Evolutionary conservation across 352 stramenopile species (phyloP).

Genomic region (Phytophthora pisi): DNA sequence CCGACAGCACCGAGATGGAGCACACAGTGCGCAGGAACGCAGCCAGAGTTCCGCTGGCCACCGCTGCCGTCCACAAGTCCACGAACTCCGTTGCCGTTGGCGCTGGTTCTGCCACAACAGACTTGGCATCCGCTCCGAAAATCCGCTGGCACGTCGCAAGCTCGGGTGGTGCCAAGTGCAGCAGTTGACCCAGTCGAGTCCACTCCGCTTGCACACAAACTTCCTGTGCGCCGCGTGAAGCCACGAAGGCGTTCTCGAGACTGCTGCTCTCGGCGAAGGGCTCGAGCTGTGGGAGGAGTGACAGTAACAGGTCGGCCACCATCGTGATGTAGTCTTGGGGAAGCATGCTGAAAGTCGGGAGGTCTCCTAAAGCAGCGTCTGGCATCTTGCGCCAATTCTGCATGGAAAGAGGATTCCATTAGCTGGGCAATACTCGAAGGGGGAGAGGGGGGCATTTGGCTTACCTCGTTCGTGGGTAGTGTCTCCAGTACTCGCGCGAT

Average conservation of each 20-base stretch:
- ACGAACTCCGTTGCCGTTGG: slow-evolving; percentile 60
- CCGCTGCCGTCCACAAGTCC: slow-evolving; percentile 71
- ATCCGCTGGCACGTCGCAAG: slow-evolving; percentile 53
- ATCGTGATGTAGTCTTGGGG: slow-evolving; percentile 88
- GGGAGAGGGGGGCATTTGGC: background rate
- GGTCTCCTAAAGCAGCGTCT: slow-evolving; percentile 50
- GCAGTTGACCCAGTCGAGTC: slow-evolving; percentile 46
- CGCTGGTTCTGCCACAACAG: slow-evolving; percentile 17
- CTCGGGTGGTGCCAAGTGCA: slow-evolving; percentile 51
- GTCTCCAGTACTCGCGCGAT: slow-evolving; percentile 57
- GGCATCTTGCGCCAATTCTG: slow-evolving; percentile 62
- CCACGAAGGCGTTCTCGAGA: slow-evolving; percentile 57
- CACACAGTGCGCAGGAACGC: slow-evolving; percentile 56
- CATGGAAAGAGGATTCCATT: slow-evolving; percentile 9
- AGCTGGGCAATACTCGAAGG: background rate
- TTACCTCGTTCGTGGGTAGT: slow-evolving; percentile 57
- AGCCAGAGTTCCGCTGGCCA: slow-evolving; percentile 72
- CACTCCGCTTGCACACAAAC: slow-evolving; percentile 61
- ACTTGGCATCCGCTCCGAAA: slow-evolving; percentile 40
- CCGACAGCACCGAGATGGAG: slow-evolving; percentile 64
- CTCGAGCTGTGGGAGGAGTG: slow-evolving; percentile 79
- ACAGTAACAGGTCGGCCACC: slow-evolving; percentile 79
- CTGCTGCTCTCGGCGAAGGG: slow-evolving; percentile 80
- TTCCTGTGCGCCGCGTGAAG: slow-evolving; percentile 54
- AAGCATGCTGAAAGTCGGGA: slow-evolving; percentile 79